Conservation (phyloP, 1,284 basidiomycete species). For the Termitomyces sp. region DNA sequence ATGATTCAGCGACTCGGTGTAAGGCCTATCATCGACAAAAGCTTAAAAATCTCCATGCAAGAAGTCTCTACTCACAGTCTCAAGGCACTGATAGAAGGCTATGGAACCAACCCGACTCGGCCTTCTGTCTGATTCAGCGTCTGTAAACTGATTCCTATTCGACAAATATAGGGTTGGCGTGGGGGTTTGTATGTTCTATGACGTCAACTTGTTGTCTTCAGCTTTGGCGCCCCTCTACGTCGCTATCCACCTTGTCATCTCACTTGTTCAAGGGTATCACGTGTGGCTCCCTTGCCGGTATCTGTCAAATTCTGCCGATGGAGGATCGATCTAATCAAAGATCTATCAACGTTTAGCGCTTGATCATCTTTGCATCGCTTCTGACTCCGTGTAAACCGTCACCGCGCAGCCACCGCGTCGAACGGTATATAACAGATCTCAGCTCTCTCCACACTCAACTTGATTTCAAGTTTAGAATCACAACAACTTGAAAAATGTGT, state of each 20-base stretch:
- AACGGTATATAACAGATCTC: background rate
- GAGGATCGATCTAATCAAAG: background rate
- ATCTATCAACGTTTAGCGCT: background rate
- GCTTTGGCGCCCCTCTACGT: background rate
- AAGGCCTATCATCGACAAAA: no score
- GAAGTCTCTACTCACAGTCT: background rate
- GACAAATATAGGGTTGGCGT: background rate
- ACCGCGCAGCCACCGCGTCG: background rate
- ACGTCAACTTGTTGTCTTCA: background rate
- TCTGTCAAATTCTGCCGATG: background rate
- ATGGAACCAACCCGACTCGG: background rate
- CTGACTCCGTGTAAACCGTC: background rate
- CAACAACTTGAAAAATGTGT: conserved; percentile 4
- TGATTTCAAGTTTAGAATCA: background rate
- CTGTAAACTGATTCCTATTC: background rate
- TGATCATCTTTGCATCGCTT: background rate
- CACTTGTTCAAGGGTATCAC: no score
- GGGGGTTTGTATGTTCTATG: background rate
- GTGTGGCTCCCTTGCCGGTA: background rate
- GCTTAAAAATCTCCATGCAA: no score
- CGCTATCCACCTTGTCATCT: no score
- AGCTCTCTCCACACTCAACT: background rate
- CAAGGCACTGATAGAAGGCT: background rate
- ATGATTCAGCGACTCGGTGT: no score
- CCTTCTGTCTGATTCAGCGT: background rate